Conservation (phyloP, 2,329 filamentous ascomycete species). For the Sclerotiophoma versabilis region DNA sequence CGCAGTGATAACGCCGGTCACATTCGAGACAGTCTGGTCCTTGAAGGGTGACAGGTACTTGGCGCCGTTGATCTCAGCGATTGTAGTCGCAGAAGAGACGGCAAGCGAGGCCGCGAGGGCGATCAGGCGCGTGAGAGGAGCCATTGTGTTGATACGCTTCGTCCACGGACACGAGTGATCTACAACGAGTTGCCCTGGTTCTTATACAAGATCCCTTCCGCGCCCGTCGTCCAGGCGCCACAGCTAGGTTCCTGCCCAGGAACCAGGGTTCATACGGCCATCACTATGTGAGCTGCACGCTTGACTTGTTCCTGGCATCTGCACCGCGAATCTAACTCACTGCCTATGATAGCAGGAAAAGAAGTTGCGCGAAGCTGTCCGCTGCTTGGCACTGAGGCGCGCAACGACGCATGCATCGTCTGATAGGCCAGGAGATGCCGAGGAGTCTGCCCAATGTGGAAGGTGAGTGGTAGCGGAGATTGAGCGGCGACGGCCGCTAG, state of each 20-base stretch:
- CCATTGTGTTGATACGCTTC: slow-evolving; percentile 20
- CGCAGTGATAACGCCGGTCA: slow-evolving; percentile 71
- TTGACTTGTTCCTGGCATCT: slow-evolving; percentile 19
- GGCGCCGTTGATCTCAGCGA: slow-evolving; percentile 72
- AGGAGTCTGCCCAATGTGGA: slow-evolving; percentile 11
- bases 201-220: slow-evolving; percentile 6
- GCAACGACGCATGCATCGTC: slow-evolving; percentile 11
- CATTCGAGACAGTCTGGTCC: slow-evolving; percentile 63
- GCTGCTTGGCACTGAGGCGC: slow-evolving; percentile 13
- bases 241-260: slow-evolving; percentile 5
- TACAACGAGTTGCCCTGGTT: slow-evolving; percentile 6
- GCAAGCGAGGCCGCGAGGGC: slow-evolving; percentile 27
- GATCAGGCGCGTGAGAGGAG: slow-evolving; percentile 22
- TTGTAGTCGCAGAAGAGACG: slow-evolving; percentile 31
- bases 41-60: slow-evolving; percentile 68
- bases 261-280: slow-evolving; percentile 6
- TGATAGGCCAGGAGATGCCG: slow-evolving; percentile 19
- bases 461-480: slow-evolving; percentile 15
- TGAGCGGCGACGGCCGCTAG: slow-evolving; percentile 13
- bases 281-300: slow-evolving; percentile 8
- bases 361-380: slow-evolving; percentile 14
- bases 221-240: background rate
- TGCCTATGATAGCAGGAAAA: slow-evolving; percentile 17
- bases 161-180: slow-evolving; percentile 9
- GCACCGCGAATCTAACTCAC: slow-evolving; percentile 12